These are phyloP conservation scores for Xylaria palmicola DNA, from an alignment of 495 filamentous ascomycete species.

Conservation along the genomic window DNA sequence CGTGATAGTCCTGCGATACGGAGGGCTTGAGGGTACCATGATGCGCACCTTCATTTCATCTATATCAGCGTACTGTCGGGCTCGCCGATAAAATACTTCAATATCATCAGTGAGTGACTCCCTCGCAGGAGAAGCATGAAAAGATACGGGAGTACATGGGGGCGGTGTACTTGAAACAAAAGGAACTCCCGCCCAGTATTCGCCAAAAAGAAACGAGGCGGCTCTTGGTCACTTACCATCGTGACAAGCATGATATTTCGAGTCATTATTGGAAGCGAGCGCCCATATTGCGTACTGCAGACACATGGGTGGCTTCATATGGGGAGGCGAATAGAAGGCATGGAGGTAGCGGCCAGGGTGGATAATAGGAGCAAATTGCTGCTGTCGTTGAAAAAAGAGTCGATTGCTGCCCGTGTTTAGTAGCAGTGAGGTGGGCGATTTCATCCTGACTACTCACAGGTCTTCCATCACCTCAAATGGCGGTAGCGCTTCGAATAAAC, in stretches of 20 bases:
- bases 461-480: constrained; percentile 49
- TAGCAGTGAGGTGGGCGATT: background rate
- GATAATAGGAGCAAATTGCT: constrained; percentile 40
- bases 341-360: constrained; percentile 41
- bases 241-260: constrained; percentile 39
- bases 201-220: background rate
- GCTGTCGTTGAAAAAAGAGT: constrained; percentile 40
- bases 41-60: constrained; percentile 47
- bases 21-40: background rate
- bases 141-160: background rate
- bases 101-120: background rate
- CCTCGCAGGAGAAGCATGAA: background rate
- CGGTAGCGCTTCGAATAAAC: constrained; percentile 43
- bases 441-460: constrained; percentile 34
- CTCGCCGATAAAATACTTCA: constrained; percentile 42
- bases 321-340: constrained; percentile 41
- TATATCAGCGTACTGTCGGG: constrained; percentile 48
- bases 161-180: background rate
- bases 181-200: background rate
- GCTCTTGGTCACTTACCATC: constrained; percentile 20
- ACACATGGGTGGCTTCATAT: constrained; percentile 48
- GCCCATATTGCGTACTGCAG: constrained; percentile 53
- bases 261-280: constrained; percentile 35
- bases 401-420: constrained; percentile 33
- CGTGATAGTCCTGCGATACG: background rate